These are phyloP conservation scores for Hypoxylon sp. DNA, from an alignment of 2,329 filamentous ascomycete genomes.

Conservation along the genomic window DNA sequence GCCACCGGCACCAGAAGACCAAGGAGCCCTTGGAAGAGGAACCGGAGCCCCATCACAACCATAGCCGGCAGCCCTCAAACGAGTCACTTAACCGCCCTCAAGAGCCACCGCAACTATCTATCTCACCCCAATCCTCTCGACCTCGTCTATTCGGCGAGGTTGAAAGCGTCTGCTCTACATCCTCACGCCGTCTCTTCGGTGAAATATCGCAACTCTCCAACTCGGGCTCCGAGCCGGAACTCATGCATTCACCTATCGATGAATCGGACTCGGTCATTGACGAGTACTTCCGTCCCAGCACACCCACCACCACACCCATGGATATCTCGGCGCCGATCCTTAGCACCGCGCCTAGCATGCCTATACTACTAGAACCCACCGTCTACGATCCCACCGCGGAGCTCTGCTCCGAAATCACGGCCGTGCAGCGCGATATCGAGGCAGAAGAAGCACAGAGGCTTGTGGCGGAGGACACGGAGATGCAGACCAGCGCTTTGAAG, in stretches of 20 bases:
- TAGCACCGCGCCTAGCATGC: conserved; percentile 60
- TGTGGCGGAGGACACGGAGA: conserved; percentile 69
- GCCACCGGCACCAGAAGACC: conserved; percentile 46
- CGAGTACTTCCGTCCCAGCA: conserved; percentile 52
- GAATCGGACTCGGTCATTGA: conserved; percentile 48
- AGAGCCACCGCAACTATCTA: conserved; percentile 43
- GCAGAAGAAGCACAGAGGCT: conserved; percentile 68
- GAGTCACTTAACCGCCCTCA: conserved; percentile 38
- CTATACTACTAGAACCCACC: conserved; percentile 67
- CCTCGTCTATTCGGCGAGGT: conserved; percentile 51
- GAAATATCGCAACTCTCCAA: conserved; percentile 48
- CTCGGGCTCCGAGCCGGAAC: conserved; percentile 50
- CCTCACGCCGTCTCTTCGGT: conserved; percentile 50
- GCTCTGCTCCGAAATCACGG: conserved; percentile 63
- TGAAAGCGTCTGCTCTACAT: conserved; percentile 49
- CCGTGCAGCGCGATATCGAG: conserved; percentile 70
- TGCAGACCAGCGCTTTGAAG: conserved; percentile 67
- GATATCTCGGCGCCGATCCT: conserved; percentile 66
- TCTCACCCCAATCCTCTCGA: conserved; percentile 45
- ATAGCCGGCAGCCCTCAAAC: conserved; percentile 46
- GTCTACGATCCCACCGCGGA: conserved; percentile 65
- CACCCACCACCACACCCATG: conserved; percentile 46
- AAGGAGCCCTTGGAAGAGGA: conserved; percentile 43
- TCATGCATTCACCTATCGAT: conserved; percentile 51
- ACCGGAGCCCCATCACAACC: conserved; percentile 43